phyloP scores from a whole-genome alignment of 31 red algal genomes.

The Endocladia muricata region DNA sequence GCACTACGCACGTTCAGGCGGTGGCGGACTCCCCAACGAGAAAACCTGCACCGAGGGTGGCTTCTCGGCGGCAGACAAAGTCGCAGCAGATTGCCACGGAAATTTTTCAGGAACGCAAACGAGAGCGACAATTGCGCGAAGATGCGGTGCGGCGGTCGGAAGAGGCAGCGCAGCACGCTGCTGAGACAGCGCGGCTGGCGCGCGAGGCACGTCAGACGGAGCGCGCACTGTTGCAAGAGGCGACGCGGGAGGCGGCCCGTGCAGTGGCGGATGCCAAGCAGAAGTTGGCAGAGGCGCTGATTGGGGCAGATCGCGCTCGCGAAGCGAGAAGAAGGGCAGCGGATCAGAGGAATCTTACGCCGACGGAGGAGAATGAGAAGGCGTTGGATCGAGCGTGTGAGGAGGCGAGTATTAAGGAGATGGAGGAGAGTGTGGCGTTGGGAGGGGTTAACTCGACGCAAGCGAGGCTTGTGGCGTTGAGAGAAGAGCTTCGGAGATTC shows the following conservation, averaged over 20 bases:
- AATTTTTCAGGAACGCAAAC: background rate
- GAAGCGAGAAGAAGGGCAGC: constrained; percentile 4
- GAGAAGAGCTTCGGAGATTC: background rate
- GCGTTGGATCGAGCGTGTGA: constrained; percentile 4
- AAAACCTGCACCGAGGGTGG: background rate
- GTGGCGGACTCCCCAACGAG: background rate
- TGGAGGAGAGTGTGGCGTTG: background rate
- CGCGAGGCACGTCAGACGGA: background rate
- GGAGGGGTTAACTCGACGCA: constrained; percentile 6
- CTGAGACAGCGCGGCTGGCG: background rate
- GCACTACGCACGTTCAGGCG: no score
- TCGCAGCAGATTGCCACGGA: background rate
- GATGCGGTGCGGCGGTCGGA: background rate
- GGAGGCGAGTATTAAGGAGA: background rate
- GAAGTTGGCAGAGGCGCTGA: background rate
- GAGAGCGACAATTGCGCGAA: background rate
- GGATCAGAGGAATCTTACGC: background rate
- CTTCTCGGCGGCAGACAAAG: background rate
- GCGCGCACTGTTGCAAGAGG: background rate
- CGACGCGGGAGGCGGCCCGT: background rate
- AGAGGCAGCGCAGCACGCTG: background rate
- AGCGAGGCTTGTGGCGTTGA: background rate
- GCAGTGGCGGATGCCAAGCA: background rate
- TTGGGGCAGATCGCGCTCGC: background rate
- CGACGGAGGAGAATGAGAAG: background rate